Percentiles rank a stretch among this genome's conserved stretches.
Evolutionary conservation across 2,329 filamentous ascomycete genomes (phyloP).

Genomic region (Balansia obtecta): DNA sequence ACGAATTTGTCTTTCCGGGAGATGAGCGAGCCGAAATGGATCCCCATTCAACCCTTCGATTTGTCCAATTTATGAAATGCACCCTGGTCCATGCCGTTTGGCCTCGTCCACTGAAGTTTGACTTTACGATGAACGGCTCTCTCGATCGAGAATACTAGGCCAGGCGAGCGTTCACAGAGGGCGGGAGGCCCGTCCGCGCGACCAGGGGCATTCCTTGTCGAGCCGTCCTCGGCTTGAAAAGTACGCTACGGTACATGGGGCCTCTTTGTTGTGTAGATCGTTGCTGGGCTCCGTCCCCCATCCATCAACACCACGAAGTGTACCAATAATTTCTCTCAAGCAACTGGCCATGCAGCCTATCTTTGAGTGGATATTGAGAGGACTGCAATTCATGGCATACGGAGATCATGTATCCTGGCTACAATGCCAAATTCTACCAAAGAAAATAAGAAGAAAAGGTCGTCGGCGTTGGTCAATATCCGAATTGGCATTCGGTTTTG

Average conservation of each 20-base stretch:
- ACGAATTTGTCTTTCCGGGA: conserved; percentile 4
- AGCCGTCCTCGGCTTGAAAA: neutral
- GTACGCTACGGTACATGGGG: neutral
- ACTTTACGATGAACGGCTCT: neutral
- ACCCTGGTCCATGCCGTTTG: conserved; percentile 1
- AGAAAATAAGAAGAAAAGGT: neutral
- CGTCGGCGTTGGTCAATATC: too few relatives aligned
- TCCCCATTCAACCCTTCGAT: neutral
- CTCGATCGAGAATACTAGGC: neutral
- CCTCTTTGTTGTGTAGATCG: neutral
- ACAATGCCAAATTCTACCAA: neutral
- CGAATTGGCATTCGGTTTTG: neutral
- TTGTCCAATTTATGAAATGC: neutral
- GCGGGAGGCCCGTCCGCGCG: conserved; percentile 8
- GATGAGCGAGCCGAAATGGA: conserved; percentile 1
- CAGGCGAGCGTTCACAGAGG: conserved; percentile 5
- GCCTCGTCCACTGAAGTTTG: neutral
- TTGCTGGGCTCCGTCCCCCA: neutral
- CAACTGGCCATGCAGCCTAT: neutral
- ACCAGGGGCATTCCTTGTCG: conserved; percentile 4
- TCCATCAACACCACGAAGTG: neutral
- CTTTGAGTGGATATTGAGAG: too few relatives aligned
- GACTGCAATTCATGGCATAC: neutral
- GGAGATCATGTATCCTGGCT: neutral
- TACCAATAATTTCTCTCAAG: neutral